These are phyloP conservation scores for Saitozyma sp. DNA, from an alignment of 768 basidiomycete species.

Conservation along the genomic window DNA sequence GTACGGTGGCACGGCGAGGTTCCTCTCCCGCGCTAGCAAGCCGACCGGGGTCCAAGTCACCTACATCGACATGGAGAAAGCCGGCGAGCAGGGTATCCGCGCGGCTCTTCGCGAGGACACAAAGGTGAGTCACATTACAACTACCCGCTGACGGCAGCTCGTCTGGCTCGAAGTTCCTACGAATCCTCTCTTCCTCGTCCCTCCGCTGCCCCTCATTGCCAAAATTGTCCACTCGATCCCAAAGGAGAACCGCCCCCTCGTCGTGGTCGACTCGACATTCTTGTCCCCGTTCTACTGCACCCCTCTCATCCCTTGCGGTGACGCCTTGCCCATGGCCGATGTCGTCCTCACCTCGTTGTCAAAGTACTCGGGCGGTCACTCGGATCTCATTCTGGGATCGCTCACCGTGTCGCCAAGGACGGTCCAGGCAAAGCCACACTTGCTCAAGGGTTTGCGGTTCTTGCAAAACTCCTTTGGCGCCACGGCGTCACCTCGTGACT, in stretches of 20 bases:
- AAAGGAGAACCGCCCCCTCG: constrained; percentile 59
- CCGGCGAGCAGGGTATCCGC: constrained; percentile 66
- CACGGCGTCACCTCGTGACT: constrained; percentile 70
- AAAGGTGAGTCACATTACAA: constrained; percentile 60
- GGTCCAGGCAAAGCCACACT: constrained; percentile 49
- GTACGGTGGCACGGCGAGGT: constrained; percentile 86
- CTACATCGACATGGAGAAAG: constrained; percentile 76
- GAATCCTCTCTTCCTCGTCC: constrained; percentile 85
- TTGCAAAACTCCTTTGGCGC: constrained; percentile 71
- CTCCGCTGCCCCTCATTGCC: constrained; percentile 74
- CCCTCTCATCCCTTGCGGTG: constrained; percentile 61
- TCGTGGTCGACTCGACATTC: constrained; percentile 94
- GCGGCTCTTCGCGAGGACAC: constrained; percentile 72
- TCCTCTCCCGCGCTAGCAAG: constrained; percentile 35
- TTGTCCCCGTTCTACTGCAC: constrained; percentile 87
- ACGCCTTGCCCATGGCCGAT: constrained; percentile 65
- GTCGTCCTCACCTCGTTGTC: constrained; percentile 66
- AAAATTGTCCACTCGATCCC: constrained; percentile 64
- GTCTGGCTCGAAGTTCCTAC: constrained; percentile 96
- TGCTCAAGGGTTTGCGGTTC: constrained; percentile 67
- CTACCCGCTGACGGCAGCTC: constrained; percentile 57
- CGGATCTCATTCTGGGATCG: constrained; percentile 88
- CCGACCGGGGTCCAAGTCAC: constrained; percentile 59
- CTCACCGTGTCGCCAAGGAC: constrained; percentile 56
- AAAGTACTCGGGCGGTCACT: constrained; percentile 95